phyloP scores from a whole-genome alignment of 331 rosid species.

The Pyracantha coccinea region DNA sequence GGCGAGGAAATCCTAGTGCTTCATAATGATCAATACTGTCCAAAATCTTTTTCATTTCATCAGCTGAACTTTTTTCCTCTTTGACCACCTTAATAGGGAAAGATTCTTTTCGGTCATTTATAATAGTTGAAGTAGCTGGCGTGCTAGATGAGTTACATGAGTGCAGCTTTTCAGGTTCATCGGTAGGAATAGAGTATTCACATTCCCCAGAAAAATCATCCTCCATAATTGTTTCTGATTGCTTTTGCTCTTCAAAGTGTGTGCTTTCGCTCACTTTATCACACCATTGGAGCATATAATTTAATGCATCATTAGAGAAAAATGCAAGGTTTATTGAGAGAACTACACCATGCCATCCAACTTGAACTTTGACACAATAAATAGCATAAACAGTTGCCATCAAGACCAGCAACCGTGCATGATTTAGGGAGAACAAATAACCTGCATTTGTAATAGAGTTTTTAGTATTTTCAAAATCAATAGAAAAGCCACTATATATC shows the following conservation, averaged over 20 bases:
- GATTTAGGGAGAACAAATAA: conserved; percentile 84
- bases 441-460: conserved; percentile 46
- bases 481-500: not conserved
- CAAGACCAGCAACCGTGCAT: conserved; percentile 86
- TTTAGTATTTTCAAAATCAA: not conserved
- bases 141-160: conserved; percentile 67
- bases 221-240: conserved; percentile 54
- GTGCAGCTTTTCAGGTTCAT: conserved; percentile 60
- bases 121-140: conserved; percentile 45
- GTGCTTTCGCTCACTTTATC: conserved; percentile 67
- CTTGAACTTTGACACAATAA: conserved; percentile 78
- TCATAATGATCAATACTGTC: conserved; percentile 72
- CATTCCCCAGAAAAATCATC: conserved; percentile 67
- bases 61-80: conserved; percentile 53
- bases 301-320: conserved; percentile 71
- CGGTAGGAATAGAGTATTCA: conserved; percentile 54
- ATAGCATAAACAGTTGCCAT: conserved; percentile 63
- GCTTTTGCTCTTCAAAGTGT: conserved; percentile 69
- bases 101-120: conserved; percentile 43
- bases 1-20: conserved; percentile 73
- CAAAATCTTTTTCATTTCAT: conserved; percentile 81
- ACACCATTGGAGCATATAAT: conserved; percentile 81
- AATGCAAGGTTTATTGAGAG: conserved; percentile 80
- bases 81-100: conserved; percentile 40
- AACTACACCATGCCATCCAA: conserved; percentile 89